A percentile compares a stretch with the other conserved stretches of the same genome.
phyloP scores from a whole-genome alignment of 176 grass and related monocot genomes.

The Elymus sibiricus region DNA sequence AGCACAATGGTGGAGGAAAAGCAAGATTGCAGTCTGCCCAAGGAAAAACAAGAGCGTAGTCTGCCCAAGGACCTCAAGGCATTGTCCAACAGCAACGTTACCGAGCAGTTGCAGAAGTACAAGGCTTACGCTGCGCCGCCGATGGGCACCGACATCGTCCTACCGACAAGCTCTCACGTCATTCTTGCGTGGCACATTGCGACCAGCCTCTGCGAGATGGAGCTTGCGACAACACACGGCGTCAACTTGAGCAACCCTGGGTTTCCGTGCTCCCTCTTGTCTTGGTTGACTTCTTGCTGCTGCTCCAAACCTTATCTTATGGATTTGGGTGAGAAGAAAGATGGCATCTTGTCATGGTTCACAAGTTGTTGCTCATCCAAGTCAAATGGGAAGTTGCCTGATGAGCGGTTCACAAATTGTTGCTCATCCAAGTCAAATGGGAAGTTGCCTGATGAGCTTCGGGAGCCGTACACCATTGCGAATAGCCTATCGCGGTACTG shows the following conservation, averaged over 20 bases:
- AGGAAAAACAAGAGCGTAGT: too few species aligned
- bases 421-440: not conserved
- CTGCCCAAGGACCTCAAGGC: not conserved
- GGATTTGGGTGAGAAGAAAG: not conserved
- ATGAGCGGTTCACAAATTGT: not conserved
- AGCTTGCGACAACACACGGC: not conserved
- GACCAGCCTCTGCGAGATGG: conserved; percentile 35
- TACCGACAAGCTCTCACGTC: not conserved
- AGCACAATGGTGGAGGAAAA: not conserved
- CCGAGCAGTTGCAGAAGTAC: not conserved
- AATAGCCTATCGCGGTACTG: conserved; percentile 44
- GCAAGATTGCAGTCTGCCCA: too few species aligned
- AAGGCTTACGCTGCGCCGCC: not conserved
- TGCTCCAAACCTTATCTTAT: not conserved
- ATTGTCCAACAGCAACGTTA: not conserved
- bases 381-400: not conserved
- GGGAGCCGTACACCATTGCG: not conserved
- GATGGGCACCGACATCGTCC: not conserved
- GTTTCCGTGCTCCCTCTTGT: not conserved
- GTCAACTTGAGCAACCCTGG: not conserved
- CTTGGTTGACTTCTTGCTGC: not conserved
- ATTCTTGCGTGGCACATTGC: conserved; percentile 31
- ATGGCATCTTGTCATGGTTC: not conserved
- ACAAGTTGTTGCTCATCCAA: not conserved
- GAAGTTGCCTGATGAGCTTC: not conserved